Percentiles rank a stretch among this genome's conserved stretches.
phyloP scores from a whole-genome alignment of 2,329 filamentous ascomycete species.

The Fusarium annulatum region DNA sequence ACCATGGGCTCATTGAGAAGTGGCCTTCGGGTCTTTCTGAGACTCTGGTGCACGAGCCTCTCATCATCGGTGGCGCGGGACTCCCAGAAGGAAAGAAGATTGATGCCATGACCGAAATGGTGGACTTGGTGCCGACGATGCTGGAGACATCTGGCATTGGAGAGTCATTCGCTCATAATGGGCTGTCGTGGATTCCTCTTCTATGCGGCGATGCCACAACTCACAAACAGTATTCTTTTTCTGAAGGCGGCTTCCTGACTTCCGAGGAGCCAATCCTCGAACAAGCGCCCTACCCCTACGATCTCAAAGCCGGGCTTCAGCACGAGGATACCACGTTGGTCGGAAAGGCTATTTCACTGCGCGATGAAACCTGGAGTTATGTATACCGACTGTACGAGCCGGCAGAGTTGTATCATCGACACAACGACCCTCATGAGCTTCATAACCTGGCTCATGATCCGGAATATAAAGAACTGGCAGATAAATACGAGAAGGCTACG shows the following conservation, averaged over 20 bases:
- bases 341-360: constrained; percentile 55
- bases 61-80: constrained; percentile 56
- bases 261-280: constrained; percentile 59
- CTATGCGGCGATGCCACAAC: constrained; percentile 37
- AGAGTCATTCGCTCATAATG: constrained; percentile 55
- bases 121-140: constrained; percentile 58
- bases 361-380: constrained; percentile 54
- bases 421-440: constrained; percentile 52
- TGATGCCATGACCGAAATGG: constrained; percentile 56
- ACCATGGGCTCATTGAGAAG: constrained; percentile 61
- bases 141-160: constrained; percentile 52
- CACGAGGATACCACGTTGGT: constrained; percentile 57
- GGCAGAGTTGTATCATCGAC: constrained; percentile 55
- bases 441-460: constrained; percentile 52
- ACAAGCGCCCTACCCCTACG: constrained; percentile 57
- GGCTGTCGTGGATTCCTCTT: constrained; percentile 49
- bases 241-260: constrained; percentile 57
- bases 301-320: constrained; percentile 58
- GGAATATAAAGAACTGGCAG: constrained; percentile 34
- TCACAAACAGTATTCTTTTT: constrained; percentile 56
- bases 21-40: constrained; percentile 59
- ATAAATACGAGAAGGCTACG: constrained; percentile 45
- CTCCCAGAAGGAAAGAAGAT: constrained; percentile 50
- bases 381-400: constrained; percentile 60
- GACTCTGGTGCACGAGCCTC: constrained; percentile 55